phyloP scores from a whole-genome alignment of 2,329 filamentous ascomycete species.

The Phialophora tarda region DNA sequence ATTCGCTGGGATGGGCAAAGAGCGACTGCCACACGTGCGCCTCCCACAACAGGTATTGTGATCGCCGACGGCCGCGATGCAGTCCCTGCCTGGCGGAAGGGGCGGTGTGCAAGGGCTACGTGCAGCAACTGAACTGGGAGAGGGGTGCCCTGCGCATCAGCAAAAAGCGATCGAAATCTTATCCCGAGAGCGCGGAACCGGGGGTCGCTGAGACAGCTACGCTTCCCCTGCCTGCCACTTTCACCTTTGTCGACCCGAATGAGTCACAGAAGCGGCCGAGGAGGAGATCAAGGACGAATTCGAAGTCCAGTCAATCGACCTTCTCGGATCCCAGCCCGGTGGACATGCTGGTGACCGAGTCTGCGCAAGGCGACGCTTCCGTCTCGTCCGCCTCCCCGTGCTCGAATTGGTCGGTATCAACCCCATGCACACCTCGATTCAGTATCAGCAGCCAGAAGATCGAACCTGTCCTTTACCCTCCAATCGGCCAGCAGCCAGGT shows the following conservation, averaged over 20 bases:
- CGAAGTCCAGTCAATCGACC: constrained; percentile 17
- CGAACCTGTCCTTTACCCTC: constrained; percentile 17
- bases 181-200: neutral
- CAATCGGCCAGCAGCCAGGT: constrained; percentile 14
- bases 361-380: constrained; percentile 1
- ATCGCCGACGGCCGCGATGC: constrained; percentile 37
- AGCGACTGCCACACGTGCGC: constrained; percentile 38
- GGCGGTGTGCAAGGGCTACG: constrained; percentile 36
- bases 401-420: constrained; percentile 19
- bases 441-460: neutral
- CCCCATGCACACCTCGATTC: constrained; percentile 7
- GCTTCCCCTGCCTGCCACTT: constrained; percentile 29
- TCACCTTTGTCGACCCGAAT: constrained; percentile 31
- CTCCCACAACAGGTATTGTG: constrained; percentile 30
- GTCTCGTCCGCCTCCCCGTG: constrained; percentile 20
- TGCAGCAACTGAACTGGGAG: constrained; percentile 37
- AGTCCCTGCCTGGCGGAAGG: constrained; percentile 35
- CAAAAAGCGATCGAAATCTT: constrained; percentile 20
- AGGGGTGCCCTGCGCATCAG: constrained; percentile 22
- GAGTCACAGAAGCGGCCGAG: constrained; percentile 10
- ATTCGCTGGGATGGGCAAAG: constrained; percentile 39
- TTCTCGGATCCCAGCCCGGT: neutral
- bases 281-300: constrained; percentile 25
- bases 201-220: neutral
- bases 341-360: neutral